Base-by-base conservation (phyloP, 2,329 filamentous ascomycete genomes). In the Cladosporium colombiae region DNA sequence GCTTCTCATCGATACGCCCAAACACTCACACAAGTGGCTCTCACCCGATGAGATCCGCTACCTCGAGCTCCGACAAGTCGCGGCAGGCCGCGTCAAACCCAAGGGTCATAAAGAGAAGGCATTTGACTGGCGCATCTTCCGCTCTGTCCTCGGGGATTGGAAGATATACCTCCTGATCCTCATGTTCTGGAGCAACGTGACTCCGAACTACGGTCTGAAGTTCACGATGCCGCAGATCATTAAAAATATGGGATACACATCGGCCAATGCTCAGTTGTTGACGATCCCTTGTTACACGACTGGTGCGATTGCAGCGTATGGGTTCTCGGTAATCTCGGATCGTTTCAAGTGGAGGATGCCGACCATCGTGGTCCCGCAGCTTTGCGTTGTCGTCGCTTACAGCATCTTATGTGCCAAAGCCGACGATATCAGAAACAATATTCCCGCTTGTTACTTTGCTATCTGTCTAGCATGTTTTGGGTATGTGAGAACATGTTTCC, bases 1-100 rank as follows among this genome's bases (percentile, higher is more conserved):
- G 66, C 10, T 81, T 74, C 77, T 80, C 55, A 85, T 89, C 72
- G 77, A 85, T 65, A 86, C 89, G 72, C 89, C 86, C 69, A 86
- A 87, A 1, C 77, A 75, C 6, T 81, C 77, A 1, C 86, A 88
- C 3, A 76, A 74, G 0, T 90, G 90, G 72, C 80, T 91, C 3
- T 83, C 79, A 0, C 71, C 80, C 1, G 78, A 83, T 14, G 71
- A 74, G 70, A 69, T 62, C 49, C 62, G 55, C n/a, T 65, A 65
- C 29, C 62, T 65, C 29, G 62, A 65, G 13, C 21, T 65, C 2
- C 50, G 62, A 1, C 62, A 65, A 33, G 35, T 59, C 23, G 62
- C 62, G 27, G 62, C 52, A 37, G 62, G 62, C 6, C 62, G 62
- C 16, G 23, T 65, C 55, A 57, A 50, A 31, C 62, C 62, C 2